phyloP scores from a whole-genome alignment of 2,329 filamentous ascomycete genomes.

The Plectosphaerella plurivora region DNA sequence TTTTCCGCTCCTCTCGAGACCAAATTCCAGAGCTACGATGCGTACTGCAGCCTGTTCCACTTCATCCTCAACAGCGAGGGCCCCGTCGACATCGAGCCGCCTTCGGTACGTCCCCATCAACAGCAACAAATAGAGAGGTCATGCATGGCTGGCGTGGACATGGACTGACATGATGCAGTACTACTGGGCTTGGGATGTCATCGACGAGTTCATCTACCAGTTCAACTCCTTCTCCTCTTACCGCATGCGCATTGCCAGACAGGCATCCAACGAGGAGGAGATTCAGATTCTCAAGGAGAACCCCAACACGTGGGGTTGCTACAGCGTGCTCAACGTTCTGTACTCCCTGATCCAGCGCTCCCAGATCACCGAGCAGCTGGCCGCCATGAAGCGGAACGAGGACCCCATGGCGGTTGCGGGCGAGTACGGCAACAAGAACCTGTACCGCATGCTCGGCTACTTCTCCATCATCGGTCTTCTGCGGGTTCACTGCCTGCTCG shows the following conservation, averaged over 20 bases:
- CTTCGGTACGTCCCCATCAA: conserved; percentile 67
- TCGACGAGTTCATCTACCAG: conserved; percentile 99
- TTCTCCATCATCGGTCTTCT: conserved; percentile 98
- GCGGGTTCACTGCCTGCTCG: conserved; percentile 91
- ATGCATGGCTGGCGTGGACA: conserved; percentile 1
- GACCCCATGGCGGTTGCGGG: conserved; percentile 84
- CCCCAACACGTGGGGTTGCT: conserved; percentile 99
- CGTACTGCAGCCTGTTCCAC: conserved; percentile 99
- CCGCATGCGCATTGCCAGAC: conserved; percentile 82
- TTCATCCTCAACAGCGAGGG: conserved; percentile 99
- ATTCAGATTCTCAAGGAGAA: conserved; percentile 88
- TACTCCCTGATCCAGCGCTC: conserved; percentile 98
- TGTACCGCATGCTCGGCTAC: conserved; percentile 98
- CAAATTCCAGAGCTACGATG: conserved; percentile 98
- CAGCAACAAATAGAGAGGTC: neutral
- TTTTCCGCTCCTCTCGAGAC: conserved; percentile 93
- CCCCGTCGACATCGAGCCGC: conserved; percentile 94
- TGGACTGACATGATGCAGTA: conserved; percentile 53
- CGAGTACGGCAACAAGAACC: conserved; percentile 88
- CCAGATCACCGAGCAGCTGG: conserved; percentile 96
- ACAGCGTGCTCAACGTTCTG: conserved; percentile 97
- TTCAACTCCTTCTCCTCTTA: conserved; percentile 99
- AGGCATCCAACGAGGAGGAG: conserved; percentile 85
- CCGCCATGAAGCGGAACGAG: conserved; percentile 89
- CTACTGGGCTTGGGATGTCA: conserved; percentile 99